phyloP scores from a whole-genome alignment of 225 moss, liverwort and hornwort species.

The Pleurozium schreberi region DNA sequence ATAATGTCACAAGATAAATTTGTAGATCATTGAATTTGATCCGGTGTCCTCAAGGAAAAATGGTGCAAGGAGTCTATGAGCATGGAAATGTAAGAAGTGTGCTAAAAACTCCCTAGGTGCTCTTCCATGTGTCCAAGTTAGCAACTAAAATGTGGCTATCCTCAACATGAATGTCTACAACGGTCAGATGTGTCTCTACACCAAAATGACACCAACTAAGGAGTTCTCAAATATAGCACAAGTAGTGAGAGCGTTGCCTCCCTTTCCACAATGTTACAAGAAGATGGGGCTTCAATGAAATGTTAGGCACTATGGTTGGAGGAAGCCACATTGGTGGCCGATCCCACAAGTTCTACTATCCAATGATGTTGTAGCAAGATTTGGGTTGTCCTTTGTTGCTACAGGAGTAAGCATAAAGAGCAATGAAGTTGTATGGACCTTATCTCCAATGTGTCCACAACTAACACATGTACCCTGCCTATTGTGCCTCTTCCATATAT shows the following conservation, averaged over 20 bases:
- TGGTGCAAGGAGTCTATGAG: no score
- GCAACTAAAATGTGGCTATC: background rate
- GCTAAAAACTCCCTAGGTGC: background rate
- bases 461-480: fast-evolving
- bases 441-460: background rate
- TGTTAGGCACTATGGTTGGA: background rate
- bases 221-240: fast-evolving
- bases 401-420: no score
- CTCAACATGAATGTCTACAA: background rate
- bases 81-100: no score
- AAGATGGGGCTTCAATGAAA: background rate
- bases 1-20: background rate
- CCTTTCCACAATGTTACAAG: background rate
- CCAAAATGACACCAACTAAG: fast-evolving
- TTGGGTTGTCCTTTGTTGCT: background rate
- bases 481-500: fast-evolving
- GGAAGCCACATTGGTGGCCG: fast-evolving
- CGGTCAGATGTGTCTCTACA: background rate
- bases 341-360: background rate
- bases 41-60: fast-evolving
- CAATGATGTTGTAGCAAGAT: background rate
- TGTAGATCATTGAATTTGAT: background rate
- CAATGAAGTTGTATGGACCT: background rate
- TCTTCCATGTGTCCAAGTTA: fast-evolving
- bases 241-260: background rate